These are phyloP conservation scores for Aureobasidium sp. DNA, from an alignment of 2,329 filamentous ascomycete species.

Conservation along the genomic window DNA sequence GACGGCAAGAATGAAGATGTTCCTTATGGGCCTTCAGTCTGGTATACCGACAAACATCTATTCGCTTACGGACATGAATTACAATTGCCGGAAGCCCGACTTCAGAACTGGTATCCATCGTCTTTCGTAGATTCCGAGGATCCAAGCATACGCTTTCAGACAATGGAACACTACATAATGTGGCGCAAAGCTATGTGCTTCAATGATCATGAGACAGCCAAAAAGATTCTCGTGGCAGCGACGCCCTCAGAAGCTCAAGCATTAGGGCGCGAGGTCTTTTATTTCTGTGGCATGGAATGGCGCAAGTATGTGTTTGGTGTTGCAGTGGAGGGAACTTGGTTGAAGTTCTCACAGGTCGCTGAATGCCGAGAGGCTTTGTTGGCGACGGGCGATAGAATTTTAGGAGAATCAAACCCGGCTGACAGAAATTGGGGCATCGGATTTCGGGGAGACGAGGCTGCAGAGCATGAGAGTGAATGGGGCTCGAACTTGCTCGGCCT, in stretches of 20 bases:
- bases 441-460: conserved; percentile 27
- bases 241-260: conserved; percentile 23
- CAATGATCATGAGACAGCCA: conserved; percentile 24
- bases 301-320: conserved; percentile 21
- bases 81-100: conserved; percentile 19
- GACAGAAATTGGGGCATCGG: conserved; percentile 32
- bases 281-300: conserved; percentile 28
- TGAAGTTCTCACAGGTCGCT: conserved; percentile 29
- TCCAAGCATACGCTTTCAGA: conserved; percentile 18
- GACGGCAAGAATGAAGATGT: conserved; percentile 1
- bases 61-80: conserved; percentile 22
- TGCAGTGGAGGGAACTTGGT: conserved; percentile 28
- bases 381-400: conserved; percentile 25
- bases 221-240: conserved; percentile 22
- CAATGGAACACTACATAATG: conserved; percentile 30
- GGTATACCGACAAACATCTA: conserved; percentile 20
- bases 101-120: conserved; percentile 24
- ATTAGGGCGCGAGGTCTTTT: conserved; percentile 28
- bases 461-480: conserved; percentile 25
- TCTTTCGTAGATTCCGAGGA: conserved; percentile 17
- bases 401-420: conserved; percentile 32
- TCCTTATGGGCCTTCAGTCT: conserved; percentile 8
- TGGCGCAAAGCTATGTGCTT: conserved; percentile 31
- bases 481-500: conserved; percentile 30
- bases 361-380: conserved; percentile 24